Evolutionary conservation across 2,329 filamentous ascomycete species (phyloP).

Genomic region (Fusarium pininemorale): DNA sequence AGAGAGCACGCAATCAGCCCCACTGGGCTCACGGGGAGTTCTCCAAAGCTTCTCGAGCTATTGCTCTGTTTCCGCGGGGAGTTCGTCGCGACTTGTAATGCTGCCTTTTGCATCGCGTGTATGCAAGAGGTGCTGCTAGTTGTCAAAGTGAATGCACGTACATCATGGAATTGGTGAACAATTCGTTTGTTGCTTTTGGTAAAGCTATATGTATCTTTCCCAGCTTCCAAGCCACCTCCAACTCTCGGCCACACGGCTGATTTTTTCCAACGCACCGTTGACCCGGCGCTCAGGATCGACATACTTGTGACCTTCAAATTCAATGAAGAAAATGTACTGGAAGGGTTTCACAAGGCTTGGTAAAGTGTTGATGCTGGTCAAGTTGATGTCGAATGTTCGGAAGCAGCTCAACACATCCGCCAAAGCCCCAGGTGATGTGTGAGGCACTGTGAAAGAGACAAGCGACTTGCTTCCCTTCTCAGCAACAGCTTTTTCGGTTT

Average conservation of each 20-base stretch:
- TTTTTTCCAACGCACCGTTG: conserved; percentile 65
- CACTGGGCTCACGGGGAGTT: conserved; percentile 37
- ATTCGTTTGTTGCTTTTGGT: conserved; percentile 25
- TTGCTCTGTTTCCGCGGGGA: conserved; percentile 21
- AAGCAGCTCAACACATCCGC: conserved; percentile 85
- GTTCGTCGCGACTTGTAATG: conserved; percentile 14
- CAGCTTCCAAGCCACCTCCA: conserved; percentile 78
- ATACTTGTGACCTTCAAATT: conserved; percentile 74
- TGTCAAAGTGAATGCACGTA: conserved; percentile 3
- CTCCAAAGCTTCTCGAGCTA: conserved; percentile 19
- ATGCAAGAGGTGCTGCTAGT: conserved; percentile 3
- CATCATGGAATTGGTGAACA: conserved; percentile 6
- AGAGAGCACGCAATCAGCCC: conserved; percentile 35
- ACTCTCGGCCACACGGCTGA: conserved; percentile 65
- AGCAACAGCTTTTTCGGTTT: conserved; percentile 40
- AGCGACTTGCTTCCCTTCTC: conserved; percentile 70
- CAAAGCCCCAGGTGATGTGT: conserved; percentile 80
- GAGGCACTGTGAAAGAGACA: conserved; percentile 83
- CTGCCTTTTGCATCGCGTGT: conserved; percentile 18
- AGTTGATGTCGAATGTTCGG: conserved; percentile 74
- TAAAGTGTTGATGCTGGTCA: conserved; percentile 90
- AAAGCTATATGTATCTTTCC: conserved; percentile 52
- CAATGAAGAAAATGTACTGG: conserved; percentile 95
- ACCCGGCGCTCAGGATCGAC: conserved; percentile 66
- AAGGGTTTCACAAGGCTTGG: conserved; percentile 80